Base-by-base conservation (phyloP, 1,139 yeast species). In the Schwanniomyces etchellsii region DNA sequence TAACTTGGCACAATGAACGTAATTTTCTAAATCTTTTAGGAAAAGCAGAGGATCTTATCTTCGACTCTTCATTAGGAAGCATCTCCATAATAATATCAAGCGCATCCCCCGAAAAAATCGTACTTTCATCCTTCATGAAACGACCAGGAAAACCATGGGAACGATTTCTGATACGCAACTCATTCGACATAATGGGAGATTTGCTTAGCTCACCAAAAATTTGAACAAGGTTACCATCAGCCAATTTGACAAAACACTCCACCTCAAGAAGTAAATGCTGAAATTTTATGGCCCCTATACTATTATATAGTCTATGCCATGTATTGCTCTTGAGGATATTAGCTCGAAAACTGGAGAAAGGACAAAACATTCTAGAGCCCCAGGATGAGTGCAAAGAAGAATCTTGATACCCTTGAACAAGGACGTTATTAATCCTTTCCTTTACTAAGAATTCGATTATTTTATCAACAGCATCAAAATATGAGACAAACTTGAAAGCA, bases 201-300 rank as follows among this genome's bases (percentile, higher is more conserved):
- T 33, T 24, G 6, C 24, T 12, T 3, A 1, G 45, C 36, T 20
- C 61, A 50, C 75, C 74, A 60, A 69, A 69, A 2, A 70, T 15
- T 36, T 60, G 68, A 7, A 55, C 28, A 16, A 30, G 44, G 10
- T 30, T 35, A 1, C 44, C 55, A 20, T 32, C 40, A 1, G 15
- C 28, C 7, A 33, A 29, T 12, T 26, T 24, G 9, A 47, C 27
- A 30, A 42, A 56, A 6, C 67, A 62, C 20, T 46, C 47, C 20
- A 48, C 43, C 16, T 50, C 48, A 9, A 61, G 29, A 1, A 74
- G 14, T 28, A 73, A 32, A 3, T 52, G 36, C 4, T 60, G 24
- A 39, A 70, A 70, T 1, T 29, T 33, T 2, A 33, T 33, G 9
- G 35, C 35, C 0, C 77, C 76, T 1, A 70, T 37, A 2, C 49